Evolutionary conservation across 108 stramenopile genomes (phyloP), one percentile per base, ranked within the genome.

Genomic region (Cyclotella baltica): DNA sequence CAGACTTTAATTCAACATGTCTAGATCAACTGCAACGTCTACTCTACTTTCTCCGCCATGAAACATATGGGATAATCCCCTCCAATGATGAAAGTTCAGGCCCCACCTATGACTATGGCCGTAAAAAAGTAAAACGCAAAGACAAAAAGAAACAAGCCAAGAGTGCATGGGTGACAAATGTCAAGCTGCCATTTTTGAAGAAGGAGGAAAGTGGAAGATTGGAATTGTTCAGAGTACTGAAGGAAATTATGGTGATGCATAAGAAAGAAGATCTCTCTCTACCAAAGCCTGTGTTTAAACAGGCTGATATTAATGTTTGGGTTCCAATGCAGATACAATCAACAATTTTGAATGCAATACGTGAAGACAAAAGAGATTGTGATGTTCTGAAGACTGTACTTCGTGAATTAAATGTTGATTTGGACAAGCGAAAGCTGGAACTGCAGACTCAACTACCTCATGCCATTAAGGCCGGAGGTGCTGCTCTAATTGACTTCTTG

Each of bases 211-310:
- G n/a, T 8, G 82, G 82, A 25, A 67, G 85, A 33, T 47, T 80
- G 40, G 83, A 79, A 33, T 46, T 88, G 18, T 65, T 75, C 31
- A 19, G 47, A 43, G 73, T 85, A 16, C 22, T 88, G n/a, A 69
- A 73, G 19, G 77, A 75, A 43, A 77, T 88, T 27, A 81, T 87
- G 83, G 81, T 88, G 3, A 86, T 86, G 80, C 88, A 88, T 56
- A 71, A 78, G 33, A 88, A 88, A 57, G 86, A 87, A 43, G 88
- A 88, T 37, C 53, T 88, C 10, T 50, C 68, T 27, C 84, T 88
- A 8, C 88, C 88, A 37, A 73, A 70, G 46, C 88, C 88, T 40
- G 72, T 85, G 29, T 87, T 87, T 57, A 74, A 77, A 37, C 83
- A 87, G 59, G 66, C 59, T 35, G 81, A 88, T 40, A 53, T 77